Base-by-base conservation (phyloP, 169 alveolate genomes). In the Plasmodium gallinaceum region DNA sequence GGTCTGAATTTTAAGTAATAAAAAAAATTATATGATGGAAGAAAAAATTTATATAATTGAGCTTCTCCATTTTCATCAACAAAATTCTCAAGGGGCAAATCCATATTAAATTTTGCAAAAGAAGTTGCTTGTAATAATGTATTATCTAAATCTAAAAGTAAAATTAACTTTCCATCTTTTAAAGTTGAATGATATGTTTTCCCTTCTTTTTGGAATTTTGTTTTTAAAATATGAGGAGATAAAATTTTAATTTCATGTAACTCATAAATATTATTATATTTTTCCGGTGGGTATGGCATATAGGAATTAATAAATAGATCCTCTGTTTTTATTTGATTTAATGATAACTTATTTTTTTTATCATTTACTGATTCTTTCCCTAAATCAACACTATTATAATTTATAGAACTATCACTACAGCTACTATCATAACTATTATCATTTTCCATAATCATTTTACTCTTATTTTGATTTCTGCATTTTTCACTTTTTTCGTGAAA, bases 1-100 rank as follows among this genome's bases (percentile, higher is more conserved):
- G 98, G 98, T 71, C 98, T 83, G 62, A 97, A 93, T 92, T 97
- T 97, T 94, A 97, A 74, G 91, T 96, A 97, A 80, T 97, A 97
- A 46, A 92, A 88, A 64, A 95, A 92, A 80, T 95, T 94, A 58
- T 96, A 94, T 86, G 91, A 93, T 45, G 98, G 97, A 74, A 96
- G 88, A 78, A 94, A 95, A 85, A 96, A 97, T 91, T 92, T 95
- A 92, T 92, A 97, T 76, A 96, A 93, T 58, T 97, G 98, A 26
- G 98, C 98, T 68, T 96, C 97, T 9, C 98, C 98, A 68, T 93
- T 85, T 52, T 92, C 94, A 51, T 95, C 97, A 18, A 96, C 93
- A 83, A 96, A 97, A 76, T 97, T 97, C 71, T 94, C 94, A 57
- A 96, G 57, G 20, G 95, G 94, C 32, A 96, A 92, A 52, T 95